Base-by-base conservation (phyloP, 495 filamentous ascomycete species). In the Parmelia sp. region DNA sequence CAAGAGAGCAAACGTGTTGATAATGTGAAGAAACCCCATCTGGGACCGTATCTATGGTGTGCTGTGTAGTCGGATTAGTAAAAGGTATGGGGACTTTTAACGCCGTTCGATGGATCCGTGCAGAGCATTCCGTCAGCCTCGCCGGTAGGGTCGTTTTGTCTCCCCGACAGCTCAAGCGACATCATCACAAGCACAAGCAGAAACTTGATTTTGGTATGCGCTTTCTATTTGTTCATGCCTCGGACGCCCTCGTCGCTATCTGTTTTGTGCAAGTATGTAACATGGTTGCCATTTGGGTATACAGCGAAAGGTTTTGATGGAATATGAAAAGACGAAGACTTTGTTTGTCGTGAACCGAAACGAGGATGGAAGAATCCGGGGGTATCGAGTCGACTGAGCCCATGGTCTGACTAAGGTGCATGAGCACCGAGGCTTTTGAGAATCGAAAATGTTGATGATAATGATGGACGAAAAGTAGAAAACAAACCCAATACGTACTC, bases 401-500 rank as follows among this genome's bases (percentile, higher is more conserved):
- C 15, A 33, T 31, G 51, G 21, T 5, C 29, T 33, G 51, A n/a
- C 21, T 23, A 27, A 53, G n/a, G 49, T 56, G 61, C 61, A 1
- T 12, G 17, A 25, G 45, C 61, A 57, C 37, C 23, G 12, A 57
- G 40, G 19, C 61, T 63, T 63, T 64, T 49, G 36, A 44, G 27
- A 59, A 45, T 25, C 8, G 39, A 40, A 42, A 19, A 45, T 47
- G 64, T 62, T 60, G 37, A 1, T 33, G 57, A 25, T 2, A 12
- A 63, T 56, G 49, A 40, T 44, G n/a, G 27, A 62, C n/a, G 47
- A 49, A 62, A 55, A 51, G 61, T 57, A 63, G 56, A 57, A 29
- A 31, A 63, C 61, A 51, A 40, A 57, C 4, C n/a, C 53, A 51
- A 63, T 27, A 51, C 47, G 47, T 25, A 11, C n/a, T n/a, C n/a